Evolutionary conservation across 1,139 yeast species (phyloP), one percentile per base, ranked within the genome.

Genomic region (Lodderomyces beijingensis): DNA sequence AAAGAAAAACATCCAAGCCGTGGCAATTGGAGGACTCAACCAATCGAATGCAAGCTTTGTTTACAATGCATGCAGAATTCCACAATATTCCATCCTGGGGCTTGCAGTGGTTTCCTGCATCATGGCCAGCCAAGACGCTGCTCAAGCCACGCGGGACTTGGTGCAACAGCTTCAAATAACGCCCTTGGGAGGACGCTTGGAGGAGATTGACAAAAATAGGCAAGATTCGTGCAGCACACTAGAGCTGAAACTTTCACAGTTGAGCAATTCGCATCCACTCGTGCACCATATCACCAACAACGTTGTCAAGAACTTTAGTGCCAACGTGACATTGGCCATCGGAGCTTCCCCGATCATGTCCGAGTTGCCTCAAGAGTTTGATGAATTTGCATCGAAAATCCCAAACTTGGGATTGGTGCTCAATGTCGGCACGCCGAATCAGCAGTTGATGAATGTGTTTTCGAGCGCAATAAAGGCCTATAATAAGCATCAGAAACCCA

Each of bases 321-420:
- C 97, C 19, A 88, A 89, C 49, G 84, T 86, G n/a, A 78, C 93
- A 0, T 61, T 89, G 35, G 88, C 96, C 0, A 59, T 81, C 16
- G 95, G 95, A 2, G 93, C 83, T 0, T 80, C 94, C 2, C 96
- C 97, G 2, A 79, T 86, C 16, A 89, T 89, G 96, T 81, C 94
- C n/a, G 95, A 86, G 47, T 65, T 79, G 29, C 46, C 65, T 0
- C 73, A 65, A 2, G 96, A 89, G 51, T 87, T 71, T 46, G 71
- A 55, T 8, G 93, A 84, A 20, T 67, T 89, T 39, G 77, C 93
- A 0, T 39, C 57, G 0, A 59, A 69, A 5, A 44, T 55, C n/a
- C 76, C 82, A 5, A 56, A 69, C 31, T 57, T 76, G 3, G 72
- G 80, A 0, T 59, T 87, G 22, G 69, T 87, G 9, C 50, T 87